Evolutionary conservation across 495 filamentous ascomycete species (phyloP).

Genomic region (Aspergillus conjunctus): DNA sequence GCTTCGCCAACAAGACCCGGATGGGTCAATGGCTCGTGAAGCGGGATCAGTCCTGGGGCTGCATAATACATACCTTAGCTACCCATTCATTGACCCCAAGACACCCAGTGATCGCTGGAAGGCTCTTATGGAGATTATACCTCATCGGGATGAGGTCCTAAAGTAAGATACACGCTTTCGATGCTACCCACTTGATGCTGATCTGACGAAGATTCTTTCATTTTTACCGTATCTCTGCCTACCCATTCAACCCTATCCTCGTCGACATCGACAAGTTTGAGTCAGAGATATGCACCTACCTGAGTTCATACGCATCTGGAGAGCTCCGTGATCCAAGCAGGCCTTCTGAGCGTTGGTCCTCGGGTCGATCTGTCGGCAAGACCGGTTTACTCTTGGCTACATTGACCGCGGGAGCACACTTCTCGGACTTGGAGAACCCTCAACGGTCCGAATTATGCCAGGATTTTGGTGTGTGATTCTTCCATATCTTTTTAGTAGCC

Average conservation of each 20-base stretch:
- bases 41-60: constrained; percentile 61
- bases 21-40: constrained; percentile 41
- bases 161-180: constrained; percentile 26
- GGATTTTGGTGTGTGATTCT: constrained; percentile 34
- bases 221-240: constrained; percentile 49
- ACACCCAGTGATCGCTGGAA: constrained; percentile 34
- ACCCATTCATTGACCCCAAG: constrained; percentile 58
- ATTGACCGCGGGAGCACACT: constrained; percentile 55
- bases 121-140: constrained; percentile 33
- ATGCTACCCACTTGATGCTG: neutral
- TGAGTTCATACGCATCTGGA: constrained; percentile 40
- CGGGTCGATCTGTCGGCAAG: constrained; percentile 38
- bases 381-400: constrained; percentile 51
- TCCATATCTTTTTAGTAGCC: neutral
- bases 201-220: constrained; percentile 45
- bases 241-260: constrained; percentile 55
- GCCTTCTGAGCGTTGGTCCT: constrained; percentile 36
- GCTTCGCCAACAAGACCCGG: constrained; percentile 55
- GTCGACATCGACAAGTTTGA: constrained; percentile 52
- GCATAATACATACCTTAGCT: constrained; percentile 70
- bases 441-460: constrained; percentile 32
- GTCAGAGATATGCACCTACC: constrained; percentile 46
- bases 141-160: constrained; percentile 35
- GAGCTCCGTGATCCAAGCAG: constrained; percentile 25
- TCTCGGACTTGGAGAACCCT: constrained; percentile 43